Percentiles rank a stretch among this genome's conserved stretches.
phyloP scores from a whole-genome alignment of 2,329 filamentous ascomycete genomes.

The Ceratocystis cacaofunesta region DNA sequence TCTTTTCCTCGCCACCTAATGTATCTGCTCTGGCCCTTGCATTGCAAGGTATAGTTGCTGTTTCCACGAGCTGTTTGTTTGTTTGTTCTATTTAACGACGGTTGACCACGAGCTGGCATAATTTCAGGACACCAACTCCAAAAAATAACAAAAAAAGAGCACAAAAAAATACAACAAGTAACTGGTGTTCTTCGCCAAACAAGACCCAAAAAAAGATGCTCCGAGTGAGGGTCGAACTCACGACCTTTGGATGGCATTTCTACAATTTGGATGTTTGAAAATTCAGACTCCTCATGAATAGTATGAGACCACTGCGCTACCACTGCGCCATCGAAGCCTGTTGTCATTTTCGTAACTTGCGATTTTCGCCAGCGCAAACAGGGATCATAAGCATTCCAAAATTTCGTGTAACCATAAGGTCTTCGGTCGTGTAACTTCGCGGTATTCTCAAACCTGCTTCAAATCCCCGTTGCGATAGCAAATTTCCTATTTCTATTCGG shows the following conservation, averaged over 20 bases:
- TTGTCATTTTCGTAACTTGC: not conserved
- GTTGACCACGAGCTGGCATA: too few species aligned
- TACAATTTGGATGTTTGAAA: conserved; percentile 3
- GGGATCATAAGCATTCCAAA: not conserved
- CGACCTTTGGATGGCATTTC: conserved; percentile 18
- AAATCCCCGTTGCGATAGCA: too few species aligned
- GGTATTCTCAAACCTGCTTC: too few species aligned
- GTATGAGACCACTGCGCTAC: conserved; percentile 17
- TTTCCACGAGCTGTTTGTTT: too few species aligned
- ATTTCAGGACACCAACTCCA: not conserved
- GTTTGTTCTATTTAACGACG: too few species aligned
- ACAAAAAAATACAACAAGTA: not conserved
- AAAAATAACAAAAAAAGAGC: not conserved
- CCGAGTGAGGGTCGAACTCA: conserved; percentile 19
- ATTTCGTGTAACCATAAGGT: not conserved
- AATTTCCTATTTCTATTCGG: too few species aligned
- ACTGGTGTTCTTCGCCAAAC: not conserved
- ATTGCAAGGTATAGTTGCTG: too few species aligned
- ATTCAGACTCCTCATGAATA: conserved; percentile 15
- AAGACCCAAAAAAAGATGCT: conserved; percentile 10
- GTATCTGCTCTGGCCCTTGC: too few species aligned
- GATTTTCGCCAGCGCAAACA: not conserved
- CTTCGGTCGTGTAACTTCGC: not conserved
- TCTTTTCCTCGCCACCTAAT: not conserved
- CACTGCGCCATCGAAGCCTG: conserved; percentile 17